phyloP scores from a whole-genome alignment of 768 basidiomycete species.

The Arthromyces matolae region DNA sequence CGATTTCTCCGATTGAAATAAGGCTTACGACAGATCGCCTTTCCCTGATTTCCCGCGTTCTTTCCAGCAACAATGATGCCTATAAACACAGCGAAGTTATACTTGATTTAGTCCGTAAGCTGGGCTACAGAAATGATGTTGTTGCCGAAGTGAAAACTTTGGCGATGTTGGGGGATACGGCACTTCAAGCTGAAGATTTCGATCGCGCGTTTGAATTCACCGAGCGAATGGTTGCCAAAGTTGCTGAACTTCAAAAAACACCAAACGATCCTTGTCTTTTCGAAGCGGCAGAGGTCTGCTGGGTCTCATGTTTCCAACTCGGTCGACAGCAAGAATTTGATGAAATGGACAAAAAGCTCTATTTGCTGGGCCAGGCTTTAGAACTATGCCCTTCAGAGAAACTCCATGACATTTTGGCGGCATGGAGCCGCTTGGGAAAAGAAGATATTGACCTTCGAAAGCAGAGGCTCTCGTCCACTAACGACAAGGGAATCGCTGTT shows the following conservation, averaged over 20 bases:
- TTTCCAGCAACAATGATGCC: conserved; percentile 80
- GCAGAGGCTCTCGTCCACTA: conserved; percentile 32
- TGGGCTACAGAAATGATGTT: conserved; percentile 71
- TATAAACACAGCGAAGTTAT: conserved; percentile 92
- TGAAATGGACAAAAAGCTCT: conserved; percentile 63
- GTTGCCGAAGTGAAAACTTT: conserved; percentile 79
- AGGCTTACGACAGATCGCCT: conserved; percentile 88
- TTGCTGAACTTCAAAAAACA: conserved; percentile 42
- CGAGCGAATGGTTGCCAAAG: conserved; percentile 65
- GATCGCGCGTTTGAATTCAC: conserved; percentile 65
- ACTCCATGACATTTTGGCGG: conserved; percentile 69
- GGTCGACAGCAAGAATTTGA: conserved; percentile 77
- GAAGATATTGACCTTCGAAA: conserved; percentile 54
- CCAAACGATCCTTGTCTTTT: conserved; percentile 39
- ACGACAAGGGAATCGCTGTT: conserved; percentile 22
- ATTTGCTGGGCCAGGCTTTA: conserved; percentile 74
- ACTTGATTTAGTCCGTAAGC: conserved; percentile 83
- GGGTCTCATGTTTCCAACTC: conserved; percentile 87
- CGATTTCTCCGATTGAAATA: conserved; percentile 89
- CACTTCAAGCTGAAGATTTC: conserved; percentile 81
- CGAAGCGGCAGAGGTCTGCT: conserved; percentile 79
- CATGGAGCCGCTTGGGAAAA: conserved; percentile 74
- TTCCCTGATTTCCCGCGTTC: conserved; percentile 79
- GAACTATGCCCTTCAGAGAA: conserved; percentile 83
- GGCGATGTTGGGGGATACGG: conserved; percentile 89